phyloP scores from a whole-genome alignment of 1,284 basidiomycete species.

The Butyriboletus appendiculatus region DNA sequence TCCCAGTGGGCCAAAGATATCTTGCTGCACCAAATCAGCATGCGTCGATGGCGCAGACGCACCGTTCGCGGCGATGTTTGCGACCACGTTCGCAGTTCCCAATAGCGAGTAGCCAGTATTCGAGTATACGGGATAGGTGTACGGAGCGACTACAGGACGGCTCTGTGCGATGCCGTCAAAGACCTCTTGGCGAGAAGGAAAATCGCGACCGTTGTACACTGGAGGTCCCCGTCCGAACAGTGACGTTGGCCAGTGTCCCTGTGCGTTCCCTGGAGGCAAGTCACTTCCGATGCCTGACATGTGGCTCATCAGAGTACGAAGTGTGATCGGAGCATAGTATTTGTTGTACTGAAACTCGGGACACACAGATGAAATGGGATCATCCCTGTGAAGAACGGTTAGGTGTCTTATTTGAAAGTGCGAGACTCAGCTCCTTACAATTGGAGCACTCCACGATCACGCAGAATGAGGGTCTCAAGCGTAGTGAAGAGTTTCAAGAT shows the following conservation, averaged over 20 bases:
- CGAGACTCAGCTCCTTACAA: slow-evolving; percentile 36
- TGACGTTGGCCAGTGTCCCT: slow-evolving; percentile 39
- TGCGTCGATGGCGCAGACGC: slow-evolving; percentile 36
- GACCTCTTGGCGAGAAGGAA: slow-evolving; percentile 33
- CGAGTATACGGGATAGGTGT: slow-evolving; percentile 49
- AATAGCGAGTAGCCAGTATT: slow-evolving; percentile 47
- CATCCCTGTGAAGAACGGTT: slow-evolving; percentile 15
- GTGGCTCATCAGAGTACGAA: slow-evolving; percentile 49
- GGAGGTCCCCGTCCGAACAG: slow-evolving; percentile 30
- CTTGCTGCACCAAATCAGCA: slow-evolving; percentile 42
- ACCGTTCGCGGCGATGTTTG: slow-evolving; percentile 36
- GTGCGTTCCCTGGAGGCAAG: slow-evolving; percentile 42
- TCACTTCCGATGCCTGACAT: slow-evolving; percentile 50
- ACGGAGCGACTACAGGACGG: slow-evolving; percentile 43
- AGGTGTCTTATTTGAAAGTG: neutral
- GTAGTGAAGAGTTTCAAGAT: slow-evolving; percentile 51
- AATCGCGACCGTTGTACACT: slow-evolving; percentile 31
- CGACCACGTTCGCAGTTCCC: slow-evolving; percentile 44
- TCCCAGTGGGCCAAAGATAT: slow-evolving; percentile 46
- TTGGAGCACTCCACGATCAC: slow-evolving; percentile 42
- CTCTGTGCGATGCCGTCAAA: slow-evolving; percentile 38
- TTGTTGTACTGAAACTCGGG: slow-evolving; percentile 23
- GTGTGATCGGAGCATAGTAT: slow-evolving; percentile 40
- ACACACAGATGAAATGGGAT: slow-evolving; percentile 23
- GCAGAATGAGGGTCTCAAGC: slow-evolving; percentile 47